These are phyloP conservation scores for Schizothecium vesticola DNA, from an alignment of 495 filamentous ascomycete species.

Conservation along the genomic window DNA sequence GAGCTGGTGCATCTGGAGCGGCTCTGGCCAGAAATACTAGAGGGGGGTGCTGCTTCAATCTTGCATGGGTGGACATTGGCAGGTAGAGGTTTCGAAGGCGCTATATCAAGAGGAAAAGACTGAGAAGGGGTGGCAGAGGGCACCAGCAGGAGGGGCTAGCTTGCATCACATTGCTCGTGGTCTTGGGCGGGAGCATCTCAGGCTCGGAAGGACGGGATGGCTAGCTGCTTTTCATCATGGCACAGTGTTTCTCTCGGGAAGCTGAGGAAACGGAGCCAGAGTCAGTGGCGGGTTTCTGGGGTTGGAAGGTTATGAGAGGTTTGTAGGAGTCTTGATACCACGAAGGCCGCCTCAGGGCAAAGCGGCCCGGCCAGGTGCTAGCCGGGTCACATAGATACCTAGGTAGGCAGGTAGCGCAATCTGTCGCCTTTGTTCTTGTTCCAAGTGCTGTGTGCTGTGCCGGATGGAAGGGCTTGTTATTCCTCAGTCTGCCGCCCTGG, in stretches of 20 bases:
- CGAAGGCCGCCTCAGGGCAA: background rate
- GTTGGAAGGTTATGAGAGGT: background rate
- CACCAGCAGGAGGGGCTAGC: background rate
- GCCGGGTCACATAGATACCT: too few relatives aligned
- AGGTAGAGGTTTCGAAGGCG: background rate
- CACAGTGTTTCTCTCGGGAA: background rate
- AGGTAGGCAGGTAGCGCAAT: background rate
- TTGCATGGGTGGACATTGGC: background rate
- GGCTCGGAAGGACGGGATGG: background rate
- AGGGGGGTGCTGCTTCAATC: too few relatives aligned
- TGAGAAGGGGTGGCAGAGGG: too few relatives aligned
- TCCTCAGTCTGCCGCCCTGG: too few relatives aligned
- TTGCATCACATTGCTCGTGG: background rate
- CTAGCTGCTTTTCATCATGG: background rate
- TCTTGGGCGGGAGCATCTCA: background rate
- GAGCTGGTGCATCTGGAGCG: background rate
- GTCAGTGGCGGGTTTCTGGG: background rate
- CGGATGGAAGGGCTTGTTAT: too few relatives aligned
- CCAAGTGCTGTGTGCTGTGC: too few relatives aligned
- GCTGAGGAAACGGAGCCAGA: background rate
- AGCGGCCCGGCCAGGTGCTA: too few relatives aligned
- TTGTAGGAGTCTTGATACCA: background rate
- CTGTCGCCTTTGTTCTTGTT: background rate
- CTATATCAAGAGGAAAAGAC: too few relatives aligned
- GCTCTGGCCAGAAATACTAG: too few relatives aligned